Percentiles rank a stretch among this genome's conserved stretches.
These are phyloP conservation scores for Kurtzmaniella natalensis DNA, from an alignment of 1,139 yeast genomes.

Conservation along the genomic window DNA sequence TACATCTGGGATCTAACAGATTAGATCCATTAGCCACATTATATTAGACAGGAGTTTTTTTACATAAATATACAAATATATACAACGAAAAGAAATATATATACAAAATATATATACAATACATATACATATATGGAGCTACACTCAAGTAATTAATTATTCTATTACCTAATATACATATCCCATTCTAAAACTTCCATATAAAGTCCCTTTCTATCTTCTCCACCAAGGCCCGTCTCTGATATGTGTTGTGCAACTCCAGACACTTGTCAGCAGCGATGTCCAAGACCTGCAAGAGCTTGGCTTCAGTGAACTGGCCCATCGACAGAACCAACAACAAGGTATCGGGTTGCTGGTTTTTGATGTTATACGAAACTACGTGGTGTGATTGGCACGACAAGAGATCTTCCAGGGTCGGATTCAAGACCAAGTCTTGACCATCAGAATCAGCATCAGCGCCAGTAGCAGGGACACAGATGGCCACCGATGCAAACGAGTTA, in stretches of 20 bases:
- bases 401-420: constrained; percentile 43
- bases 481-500: constrained; percentile 55
- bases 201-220: constrained; percentile 52
- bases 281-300: constrained; percentile 47
- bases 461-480: constrained; percentile 39
- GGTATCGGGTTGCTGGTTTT: constrained; percentile 47
- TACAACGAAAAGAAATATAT: background rate
- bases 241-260: constrained; percentile 37
- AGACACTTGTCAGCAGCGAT: constrained; percentile 45
- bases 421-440: constrained; percentile 27
- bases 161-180: too few species aligned
- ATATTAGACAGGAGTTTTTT: constrained; percentile 22
- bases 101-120: background rate
- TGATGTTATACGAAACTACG: constrained; percentile 58
- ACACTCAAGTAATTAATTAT: too few species aligned
- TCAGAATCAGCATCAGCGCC: too few species aligned
- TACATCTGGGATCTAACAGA: constrained; percentile 22
- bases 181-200: constrained; percentile 44
- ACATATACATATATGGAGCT: too few species aligned
- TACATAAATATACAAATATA: background rate
- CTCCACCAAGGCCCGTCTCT: constrained; percentile 42
- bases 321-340: constrained; percentile 65
- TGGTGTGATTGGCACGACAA: constrained; percentile 54
- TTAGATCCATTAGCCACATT: constrained; percentile 46
- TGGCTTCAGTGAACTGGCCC: constrained; percentile 61